Base-by-base conservation (phyloP, 768 basidiomycete species). In the Naganishia onofrii region DNA sequence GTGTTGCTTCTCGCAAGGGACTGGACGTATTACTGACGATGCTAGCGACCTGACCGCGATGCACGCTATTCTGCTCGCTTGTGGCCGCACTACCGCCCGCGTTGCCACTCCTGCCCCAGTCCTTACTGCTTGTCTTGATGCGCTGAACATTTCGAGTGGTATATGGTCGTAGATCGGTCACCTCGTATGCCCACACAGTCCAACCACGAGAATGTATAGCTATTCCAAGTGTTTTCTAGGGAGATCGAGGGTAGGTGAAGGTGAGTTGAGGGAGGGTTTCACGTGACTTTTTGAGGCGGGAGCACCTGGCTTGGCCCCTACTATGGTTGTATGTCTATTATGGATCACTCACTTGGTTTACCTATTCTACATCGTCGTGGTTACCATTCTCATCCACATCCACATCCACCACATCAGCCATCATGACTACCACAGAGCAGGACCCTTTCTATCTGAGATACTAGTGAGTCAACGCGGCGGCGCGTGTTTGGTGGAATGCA, bases 401-500 rank as follows among this genome's bases (percentile, higher is more conserved):
- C 34, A 36, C 34, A 5, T 5, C 34, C 4, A 15, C 26, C 26
- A 36, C 51, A 34, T 19, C 48, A 34, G 12, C 21, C 60, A 70
- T 12, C 26, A 70, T 70, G 69, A 65, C 70, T 3, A 51, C 71
- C 21, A 44, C 55, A 17, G 80, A 81, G 63, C 72, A 76, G 69
- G 81, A 82, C 68, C 81, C 81, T 42, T 82, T 82, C 75, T 82
- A 82, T 74, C 77, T 82, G 46, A 72, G 81, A 70, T 80, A 80
- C 75, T 80, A 80, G 79, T 80, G 58, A 72, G 78, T 70, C 9
- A n/a, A 6, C 13, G 31, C 9, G 42, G 29, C 26, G 56, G n/a
- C 34, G 42, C 42, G 42, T 15, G 2, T 42, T 10, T 7, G 13
- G 15, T 15, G 15, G 2, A 17, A 17, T 42, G 13, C 34, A 36